Evolutionary conservation across 306 rosid species (phyloP), one percentile per base, ranked within the genome.

Genomic region (Dicorynia guianensis): DNA sequence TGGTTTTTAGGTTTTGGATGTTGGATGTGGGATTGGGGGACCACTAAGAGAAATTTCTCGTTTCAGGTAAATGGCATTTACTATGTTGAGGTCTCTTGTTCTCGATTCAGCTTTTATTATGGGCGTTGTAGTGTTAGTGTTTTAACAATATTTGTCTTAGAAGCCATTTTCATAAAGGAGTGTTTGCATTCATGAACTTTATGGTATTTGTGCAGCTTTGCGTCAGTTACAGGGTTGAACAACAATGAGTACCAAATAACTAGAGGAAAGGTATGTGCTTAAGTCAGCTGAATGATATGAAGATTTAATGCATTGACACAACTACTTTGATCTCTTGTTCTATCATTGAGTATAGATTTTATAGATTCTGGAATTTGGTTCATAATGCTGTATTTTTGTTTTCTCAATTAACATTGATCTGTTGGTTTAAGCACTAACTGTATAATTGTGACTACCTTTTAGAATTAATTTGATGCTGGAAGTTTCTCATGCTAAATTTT

Each of bases 21-120:
- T 91, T 59, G 93, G 97, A 71, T 91, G 97, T 76, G 97, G 97
- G 80, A 85, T 91, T 70, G 93, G 97, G 6, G 93, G 93, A 15
- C 97, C 97, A 20, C 78, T 91, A 12, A 87, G 93, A 76, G 97
- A 91, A 83, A 89, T 91, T 76, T 59, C 92, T 30, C 88, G 90
- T 35, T 91, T 91, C 80, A 91, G 97, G 97, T 91, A 69, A 80
- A 10, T 39, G 3, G 5, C 9, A 35, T 39, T 62, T 54, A 35
- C 11, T 48, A 3, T 14, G 11, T 71, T 75, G 19, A 38, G 39
- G 18, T 42, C 35, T 55, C 59, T 34, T 55, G n/a, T 38, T 38
- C 50, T 10, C 56, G 12, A 25, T 12, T 65, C 20, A 44, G 15
- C 35, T 65, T 11, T 46, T 25, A 25, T 25, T 25, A 25, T 25